Conservation (phyloP, 768 basidiomycete species). For the Crassisporium funariophilum region DNA sequence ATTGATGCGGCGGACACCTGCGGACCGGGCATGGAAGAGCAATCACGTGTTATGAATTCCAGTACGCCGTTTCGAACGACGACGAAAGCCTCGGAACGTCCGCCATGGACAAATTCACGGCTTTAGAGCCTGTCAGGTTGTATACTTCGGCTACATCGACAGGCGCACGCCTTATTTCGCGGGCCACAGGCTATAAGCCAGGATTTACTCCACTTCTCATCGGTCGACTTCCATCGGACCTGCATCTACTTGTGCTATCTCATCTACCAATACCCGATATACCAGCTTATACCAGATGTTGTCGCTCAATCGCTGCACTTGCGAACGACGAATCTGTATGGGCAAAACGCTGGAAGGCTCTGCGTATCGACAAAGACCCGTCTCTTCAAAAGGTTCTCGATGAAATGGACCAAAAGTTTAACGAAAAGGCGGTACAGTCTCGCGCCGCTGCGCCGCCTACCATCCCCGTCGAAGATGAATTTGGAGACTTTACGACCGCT, state of each 20-base stretch:
- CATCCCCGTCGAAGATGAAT: conserved; percentile 78
- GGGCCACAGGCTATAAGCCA: conserved; percentile 19
- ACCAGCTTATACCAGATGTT: conserved; percentile 70
- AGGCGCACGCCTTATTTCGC: conserved; percentile 30
- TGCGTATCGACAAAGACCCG: conserved; percentile 49
- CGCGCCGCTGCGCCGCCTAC: conserved; percentile 58
- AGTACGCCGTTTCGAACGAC: too few relatives aligned
- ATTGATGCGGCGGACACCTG: too few relatives aligned
- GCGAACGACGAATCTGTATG: conserved; percentile 77
- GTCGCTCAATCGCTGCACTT: conserved; percentile 62
- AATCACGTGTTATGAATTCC: too few relatives aligned
- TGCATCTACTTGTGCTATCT: conserved; percentile 74
- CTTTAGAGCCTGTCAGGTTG: conserved; percentile 74
- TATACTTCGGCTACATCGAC: conserved; percentile 37
- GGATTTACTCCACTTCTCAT: conserved; percentile 39
- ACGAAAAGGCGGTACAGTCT: conserved; percentile 37
- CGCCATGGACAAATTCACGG: conserved; percentile 85
- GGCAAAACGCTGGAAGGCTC: conserved; percentile 69
- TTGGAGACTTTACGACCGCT: conserved; percentile 79
- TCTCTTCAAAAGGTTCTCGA: conserved; percentile 54
- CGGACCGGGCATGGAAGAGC: too few relatives aligned
- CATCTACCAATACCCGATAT: conserved; percentile 82
- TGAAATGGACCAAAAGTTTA: conserved; percentile 52
- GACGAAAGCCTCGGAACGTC: too few relatives aligned
- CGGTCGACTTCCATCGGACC: conserved; percentile 76